Percentiles rank a stretch among this genome's conserved stretches.
Evolutionary conservation across 2,329 filamentous ascomycete genomes (phyloP).

Genomic region (Diaporthe helianthi): DNA sequence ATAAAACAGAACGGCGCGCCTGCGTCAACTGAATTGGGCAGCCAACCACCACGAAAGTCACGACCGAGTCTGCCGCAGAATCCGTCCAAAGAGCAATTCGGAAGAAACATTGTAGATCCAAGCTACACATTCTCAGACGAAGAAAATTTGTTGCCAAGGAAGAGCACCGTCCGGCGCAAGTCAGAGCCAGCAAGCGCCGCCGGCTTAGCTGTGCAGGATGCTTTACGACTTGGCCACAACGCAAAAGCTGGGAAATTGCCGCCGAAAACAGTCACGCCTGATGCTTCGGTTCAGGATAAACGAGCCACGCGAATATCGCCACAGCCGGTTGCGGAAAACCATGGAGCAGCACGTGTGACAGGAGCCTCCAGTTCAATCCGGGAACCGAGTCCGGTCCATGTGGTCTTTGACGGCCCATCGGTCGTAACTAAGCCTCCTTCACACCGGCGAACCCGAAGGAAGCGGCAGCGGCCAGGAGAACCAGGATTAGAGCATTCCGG

Average conservation of each 20-base stretch:
- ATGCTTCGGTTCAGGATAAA: background rate
- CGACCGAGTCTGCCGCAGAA: background rate
- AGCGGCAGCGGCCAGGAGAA: background rate
- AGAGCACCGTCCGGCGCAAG: background rate
- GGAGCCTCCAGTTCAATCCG: background rate
- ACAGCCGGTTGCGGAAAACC: background rate
- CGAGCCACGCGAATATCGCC: background rate
- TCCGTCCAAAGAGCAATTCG: background rate
- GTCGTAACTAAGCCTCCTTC: background rate
- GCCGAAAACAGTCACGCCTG: background rate
- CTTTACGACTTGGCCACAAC: background rate
- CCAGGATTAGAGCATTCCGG: background rate
- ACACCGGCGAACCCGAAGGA: background rate
- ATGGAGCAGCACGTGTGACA: background rate
- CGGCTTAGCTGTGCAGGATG: slow-evolving; percentile 2
- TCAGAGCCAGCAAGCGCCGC: background rate
- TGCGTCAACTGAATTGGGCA: background rate
- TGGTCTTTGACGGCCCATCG: background rate
- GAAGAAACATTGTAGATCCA: slow-evolving; percentile 38
- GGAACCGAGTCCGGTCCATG: background rate
- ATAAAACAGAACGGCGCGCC: background rate
- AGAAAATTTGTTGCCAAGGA: slow-evolving; percentile 40
- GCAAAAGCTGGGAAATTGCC: background rate
- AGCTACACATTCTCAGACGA: slow-evolving; percentile 48
- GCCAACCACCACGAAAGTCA: background rate